Conservation (phyloP, 78 protist genomes). For the Dictyostelium intermedium region DNA sequence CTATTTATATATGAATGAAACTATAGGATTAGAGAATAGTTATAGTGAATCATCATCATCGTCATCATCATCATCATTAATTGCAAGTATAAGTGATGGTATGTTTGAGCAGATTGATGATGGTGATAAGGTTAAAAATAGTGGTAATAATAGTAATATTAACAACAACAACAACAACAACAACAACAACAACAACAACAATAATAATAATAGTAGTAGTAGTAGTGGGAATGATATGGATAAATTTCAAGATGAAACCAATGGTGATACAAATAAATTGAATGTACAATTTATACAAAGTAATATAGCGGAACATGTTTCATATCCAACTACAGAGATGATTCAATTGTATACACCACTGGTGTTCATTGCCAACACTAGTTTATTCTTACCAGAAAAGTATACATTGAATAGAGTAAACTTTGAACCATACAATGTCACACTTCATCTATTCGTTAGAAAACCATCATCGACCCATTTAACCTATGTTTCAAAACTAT, state of each 20-base stretch:
- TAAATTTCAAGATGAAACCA: not conserved
- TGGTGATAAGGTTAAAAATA: not conserved
- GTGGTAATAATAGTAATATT: not conserved
- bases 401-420: not conserved
- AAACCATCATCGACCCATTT: not conserved
- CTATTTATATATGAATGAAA: slow-evolving; percentile 4
- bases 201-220: not conserved
- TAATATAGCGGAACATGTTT: slow-evolving; percentile 3
- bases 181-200: no score
- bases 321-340: slow-evolving; percentile 35
- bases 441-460: not conserved
- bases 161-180: no score
- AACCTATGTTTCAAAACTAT: not conserved
- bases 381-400: not conserved
- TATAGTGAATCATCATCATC: not conserved
- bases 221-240: not conserved
- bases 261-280: not conserved
- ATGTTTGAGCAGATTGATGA: not conserved
- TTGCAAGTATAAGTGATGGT: not conserved
- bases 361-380: not conserved
- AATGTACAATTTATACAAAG: not conserved
- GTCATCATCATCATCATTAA: not conserved
- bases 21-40: not conserved
- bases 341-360: slow-evolving; percentile 31
- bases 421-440: not conserved